Base-by-base conservation (phyloP, 1,139 yeast species). In the Blastobotrys illinoisensis region DNA sequence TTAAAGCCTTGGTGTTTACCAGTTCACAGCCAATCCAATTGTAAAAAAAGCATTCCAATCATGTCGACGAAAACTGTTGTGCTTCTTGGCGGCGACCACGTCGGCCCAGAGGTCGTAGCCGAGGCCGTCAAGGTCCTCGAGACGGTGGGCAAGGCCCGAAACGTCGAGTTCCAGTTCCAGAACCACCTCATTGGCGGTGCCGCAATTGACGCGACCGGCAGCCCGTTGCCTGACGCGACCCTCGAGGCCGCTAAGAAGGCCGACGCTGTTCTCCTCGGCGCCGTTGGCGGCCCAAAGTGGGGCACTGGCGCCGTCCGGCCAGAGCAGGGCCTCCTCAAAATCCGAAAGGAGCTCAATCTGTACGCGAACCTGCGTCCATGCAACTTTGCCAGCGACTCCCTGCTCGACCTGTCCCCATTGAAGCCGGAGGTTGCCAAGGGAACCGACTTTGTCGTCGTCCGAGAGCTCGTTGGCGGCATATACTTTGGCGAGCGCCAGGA, bases 271-370 rank as follows among this genome's bases (percentile, higher is more conserved):
- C 76, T 93, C 60, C 79, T 93, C 56, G 99, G 99, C 60, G 97
- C 99, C 5, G 99, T 93, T 24, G 99, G 99, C 60, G 99, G 99
- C 26, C 99, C 99, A 58, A 93, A 93, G 74, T 93, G 99, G 99
- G 95, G 95, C 40, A 88, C 97, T 43, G 97, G 74, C 49, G 67
- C 80, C 14, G 97, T 93, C 51, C 85, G 99, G 75, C 99, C 99
- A 51, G 99, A 93, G 73, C 98, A 89, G 74, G 99, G 99, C 58
- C 80, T 93, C 64, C 80, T 93, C 62, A 81, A 90, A 75, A 91
- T 93, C 71, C 83, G 99, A 74, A 93, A 93, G 73, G 99, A 89
- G 71, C 81, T 93, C 71, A 88, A 87, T 71, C 77, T 93, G 63
- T 93, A 93, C 71, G 99, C 99, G 58, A 93, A 93, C 73, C 79